These are phyloP conservation scores for Spathaspora sp. DNA, from an alignment of 805 yeast genomes.

Conservation along the genomic window DNA sequence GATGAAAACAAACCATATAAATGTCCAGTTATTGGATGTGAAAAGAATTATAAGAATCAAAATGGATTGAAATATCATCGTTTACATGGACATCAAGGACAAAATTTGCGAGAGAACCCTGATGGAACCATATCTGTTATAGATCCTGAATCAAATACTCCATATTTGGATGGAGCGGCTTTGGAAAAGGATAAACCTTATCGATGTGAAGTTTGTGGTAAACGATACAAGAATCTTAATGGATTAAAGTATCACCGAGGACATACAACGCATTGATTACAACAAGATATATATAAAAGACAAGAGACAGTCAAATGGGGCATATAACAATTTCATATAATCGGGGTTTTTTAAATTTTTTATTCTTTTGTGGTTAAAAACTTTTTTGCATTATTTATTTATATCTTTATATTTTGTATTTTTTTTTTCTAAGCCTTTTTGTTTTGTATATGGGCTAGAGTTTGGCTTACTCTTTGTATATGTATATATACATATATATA, in stretches of 20 bases:
- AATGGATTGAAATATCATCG: conserved; percentile 96
- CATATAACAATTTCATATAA: background rate
- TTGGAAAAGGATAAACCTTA: conserved; percentile 98
- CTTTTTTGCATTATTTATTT: background rate
- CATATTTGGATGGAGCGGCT: conserved; percentile 90
- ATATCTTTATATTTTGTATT: background rate
- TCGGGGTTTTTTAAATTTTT: background rate
- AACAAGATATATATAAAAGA: background rate
- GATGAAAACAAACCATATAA: conserved; percentile 93
- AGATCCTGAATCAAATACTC: conserved; percentile 86
- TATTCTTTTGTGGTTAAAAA: background rate
- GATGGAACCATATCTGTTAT: conserved; percentile 92
- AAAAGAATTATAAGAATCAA: conserved; percentile 94
- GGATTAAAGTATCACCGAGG: conserved; percentile 97
- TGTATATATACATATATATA: too few relatives aligned
- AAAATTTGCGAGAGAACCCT: conserved; percentile 81
- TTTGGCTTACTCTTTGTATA: background rate
- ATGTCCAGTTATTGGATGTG: conserved; percentile 98
- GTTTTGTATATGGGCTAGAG: background rate
- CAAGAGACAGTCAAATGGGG: background rate
- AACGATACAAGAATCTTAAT: conserved; percentile 91
- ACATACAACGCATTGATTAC: conserved; percentile 90
- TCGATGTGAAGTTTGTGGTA: conserved; percentile 97
- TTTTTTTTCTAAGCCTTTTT: background rate
- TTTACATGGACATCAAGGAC: conserved; percentile 95